A percentile compares a stretch with the other conserved stretches of the same genome.
phyloP scores from a whole-genome alignment of 345 rosid genomes.

The Adansonia digitata region DNA sequence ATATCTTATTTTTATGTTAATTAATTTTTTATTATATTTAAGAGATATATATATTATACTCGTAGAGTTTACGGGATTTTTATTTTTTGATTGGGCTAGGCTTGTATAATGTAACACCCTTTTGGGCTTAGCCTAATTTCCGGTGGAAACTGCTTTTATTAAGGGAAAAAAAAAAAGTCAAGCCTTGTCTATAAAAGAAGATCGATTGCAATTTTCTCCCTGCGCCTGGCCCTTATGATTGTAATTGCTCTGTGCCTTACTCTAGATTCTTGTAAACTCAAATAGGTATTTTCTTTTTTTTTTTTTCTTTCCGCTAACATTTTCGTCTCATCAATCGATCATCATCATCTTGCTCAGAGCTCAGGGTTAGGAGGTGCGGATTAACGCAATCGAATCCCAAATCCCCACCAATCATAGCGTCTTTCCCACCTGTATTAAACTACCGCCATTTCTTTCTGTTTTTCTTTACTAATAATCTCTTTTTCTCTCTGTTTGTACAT shows the following conservation, averaged over 20 bases:
- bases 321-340: not conserved
- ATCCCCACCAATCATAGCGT: slow-evolving; percentile 1
- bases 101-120: not conserved
- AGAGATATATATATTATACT: no score
- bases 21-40: no score
- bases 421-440: slow-evolving; percentile 15
- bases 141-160: no score
- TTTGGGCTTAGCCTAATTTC: no score
- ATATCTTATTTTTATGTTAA: no score
- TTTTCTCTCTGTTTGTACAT: not conserved
- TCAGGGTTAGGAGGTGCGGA: slow-evolving; percentile 24
- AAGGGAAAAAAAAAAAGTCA: not conserved
- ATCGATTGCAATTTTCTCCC: not conserved
- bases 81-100: not conserved
- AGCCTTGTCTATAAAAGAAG: not conserved
- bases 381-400: not conserved
- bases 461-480: not conserved
- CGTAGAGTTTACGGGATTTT: no score
- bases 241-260: not conserved
- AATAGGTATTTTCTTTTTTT: not conserved
- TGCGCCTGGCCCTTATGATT: slow-evolving; percentile 3
- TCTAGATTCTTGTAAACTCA: not conserved
- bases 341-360: slow-evolving; percentile 7
- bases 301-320: not conserved
- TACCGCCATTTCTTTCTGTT: slow-evolving; percentile 16